Conservation (phyloP, 371 early-diverging fungal species). For the Lichtheimia hyalospora region DNA sequence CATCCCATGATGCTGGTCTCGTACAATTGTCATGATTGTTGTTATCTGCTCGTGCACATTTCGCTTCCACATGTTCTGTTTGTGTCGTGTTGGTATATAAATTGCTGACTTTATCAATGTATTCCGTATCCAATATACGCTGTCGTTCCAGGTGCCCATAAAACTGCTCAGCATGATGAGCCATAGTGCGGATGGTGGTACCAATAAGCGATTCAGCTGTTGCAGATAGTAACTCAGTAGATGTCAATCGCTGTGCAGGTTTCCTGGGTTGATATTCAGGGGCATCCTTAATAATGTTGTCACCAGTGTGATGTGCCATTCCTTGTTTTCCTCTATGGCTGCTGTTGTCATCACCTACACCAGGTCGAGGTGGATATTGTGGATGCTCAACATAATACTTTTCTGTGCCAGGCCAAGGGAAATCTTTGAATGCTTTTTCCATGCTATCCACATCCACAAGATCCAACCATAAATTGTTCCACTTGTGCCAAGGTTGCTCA, state of each 20-base stretch:
- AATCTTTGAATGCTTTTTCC: constrained; percentile 21
- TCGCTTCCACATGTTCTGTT: constrained; percentile 25
- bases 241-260: constrained; percentile 12
- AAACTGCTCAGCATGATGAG: constrained; percentile 27
- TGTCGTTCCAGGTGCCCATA: constrained; percentile 23
- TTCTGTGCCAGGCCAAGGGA: constrained; percentile 35
- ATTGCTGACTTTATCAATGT: constrained; percentile 24
- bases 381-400: constrained; percentile 20
- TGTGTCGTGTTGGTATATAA: constrained; percentile 30
- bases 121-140: constrained; percentile 26
- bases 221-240: constrained; percentile 10
- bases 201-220: constrained; percentile 32
- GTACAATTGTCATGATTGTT: constrained; percentile 17
- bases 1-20: constrained; percentile 25
- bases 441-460: constrained; percentile 26
- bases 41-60: constrained; percentile 28
- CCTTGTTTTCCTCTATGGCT: no score
- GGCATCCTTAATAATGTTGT: no score
- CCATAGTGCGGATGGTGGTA: constrained; percentile 14
- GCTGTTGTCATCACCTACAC: constrained; percentile 2
- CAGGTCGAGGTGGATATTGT: neutral
- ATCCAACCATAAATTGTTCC: constrained; percentile 43
- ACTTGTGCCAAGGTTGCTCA: constrained; percentile 27
- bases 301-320: no score
- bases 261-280: constrained; percentile 22